Base-by-base conservation (phyloP, 768 basidiomycete species). In the Botryobasidium botryosum region DNA sequence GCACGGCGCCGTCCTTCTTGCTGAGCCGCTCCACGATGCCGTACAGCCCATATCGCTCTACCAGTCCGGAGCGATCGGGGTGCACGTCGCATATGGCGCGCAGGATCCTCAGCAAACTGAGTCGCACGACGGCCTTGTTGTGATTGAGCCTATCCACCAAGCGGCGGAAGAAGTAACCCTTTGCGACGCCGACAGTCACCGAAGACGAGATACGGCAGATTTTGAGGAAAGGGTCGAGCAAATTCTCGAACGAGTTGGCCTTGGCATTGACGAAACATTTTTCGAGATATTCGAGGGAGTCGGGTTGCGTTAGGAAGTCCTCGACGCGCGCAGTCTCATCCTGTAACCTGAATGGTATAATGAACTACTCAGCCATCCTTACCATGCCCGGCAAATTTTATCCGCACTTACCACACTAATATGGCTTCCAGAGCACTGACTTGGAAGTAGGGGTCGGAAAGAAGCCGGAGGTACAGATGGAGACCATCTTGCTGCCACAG, bases 401-500 rank as follows among this genome's bases (percentile, higher is more conserved):
- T 1, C 35, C 2, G 5, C 1, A 60, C 74, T 50, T 50, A 86
- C 91, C 92, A 99, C 0, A 84, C 80, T 7, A 88, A 60, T 25
- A 96, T 75, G 5, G 90, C 76, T 57, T 99, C 94, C 46, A 97
- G 61, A 7, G 90, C 83, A 53, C 79, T 84, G 52, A 88, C 82
- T 62, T 88, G 85, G 68, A 88, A 90, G 61, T 87, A 90, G 1
- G 83, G 80, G 50, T 91, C 87, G 29, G 75, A 74, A 41, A 90
- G 61, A 18, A 90, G 68, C 51, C 70, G 72, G 47, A 86, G 59
- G 55, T 91, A 92, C 69, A 90, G 66, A 24, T 59, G 57, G 27
- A 99, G 63, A n/a, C 90, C 91, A 52, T 90, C 79, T 53, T 94
- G 79, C 55, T 92, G 84, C 92, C 92, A 92, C 45, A 96, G 64